phyloP scores from a whole-genome alignment of 805 yeast species.

The Yamadazyma sp. region DNA sequence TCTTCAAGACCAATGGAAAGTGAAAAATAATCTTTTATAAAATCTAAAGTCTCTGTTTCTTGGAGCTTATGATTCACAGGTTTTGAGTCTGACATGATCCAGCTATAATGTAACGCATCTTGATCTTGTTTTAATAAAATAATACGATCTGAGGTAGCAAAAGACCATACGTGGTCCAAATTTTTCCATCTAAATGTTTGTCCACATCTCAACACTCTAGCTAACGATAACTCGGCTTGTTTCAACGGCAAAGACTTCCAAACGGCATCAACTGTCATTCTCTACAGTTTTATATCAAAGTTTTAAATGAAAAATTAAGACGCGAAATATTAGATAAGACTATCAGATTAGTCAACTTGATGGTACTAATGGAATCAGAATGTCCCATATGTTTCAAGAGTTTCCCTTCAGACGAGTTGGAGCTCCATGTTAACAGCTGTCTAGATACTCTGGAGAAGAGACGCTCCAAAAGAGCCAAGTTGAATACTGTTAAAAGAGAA shows the following conservation, averaged over 20 bases:
- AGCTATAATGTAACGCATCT: constrained; percentile 48
- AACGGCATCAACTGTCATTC: constrained; percentile 22
- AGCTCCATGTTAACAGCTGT: constrained; percentile 40
- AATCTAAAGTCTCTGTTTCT: constrained; percentile 31
- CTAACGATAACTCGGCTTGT: constrained; percentile 50
- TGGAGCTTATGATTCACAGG: constrained; percentile 4
- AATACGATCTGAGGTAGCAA: constrained; percentile 57
- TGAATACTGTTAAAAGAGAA: constrained; percentile 1
- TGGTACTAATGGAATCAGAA: constrained; percentile 12
- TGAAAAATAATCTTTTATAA: constrained; percentile 69
- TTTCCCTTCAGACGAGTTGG: constrained; percentile 24
- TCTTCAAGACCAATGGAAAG: constrained; percentile 51
- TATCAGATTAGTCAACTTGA: too few relatives aligned
- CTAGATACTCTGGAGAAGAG: constrained; percentile 28
- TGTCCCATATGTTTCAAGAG: constrained; percentile 37
- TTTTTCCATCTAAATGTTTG: constrained; percentile 83
- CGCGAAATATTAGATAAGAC: too few relatives aligned
- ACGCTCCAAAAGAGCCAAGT: constrained; percentile 1
- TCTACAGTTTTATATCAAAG: constrained; percentile 5
- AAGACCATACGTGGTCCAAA: constrained; percentile 61
- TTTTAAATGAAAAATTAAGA: too few relatives aligned
- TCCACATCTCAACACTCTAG: constrained; percentile 75
- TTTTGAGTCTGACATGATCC: constrained; percentile 22
- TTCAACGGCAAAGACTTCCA: constrained; percentile 23
- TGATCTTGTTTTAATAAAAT: constrained; percentile 64